phyloP scores from a whole-genome alignment of 352 stramenopile genomes.

The Bremia lactucae region DNA sequence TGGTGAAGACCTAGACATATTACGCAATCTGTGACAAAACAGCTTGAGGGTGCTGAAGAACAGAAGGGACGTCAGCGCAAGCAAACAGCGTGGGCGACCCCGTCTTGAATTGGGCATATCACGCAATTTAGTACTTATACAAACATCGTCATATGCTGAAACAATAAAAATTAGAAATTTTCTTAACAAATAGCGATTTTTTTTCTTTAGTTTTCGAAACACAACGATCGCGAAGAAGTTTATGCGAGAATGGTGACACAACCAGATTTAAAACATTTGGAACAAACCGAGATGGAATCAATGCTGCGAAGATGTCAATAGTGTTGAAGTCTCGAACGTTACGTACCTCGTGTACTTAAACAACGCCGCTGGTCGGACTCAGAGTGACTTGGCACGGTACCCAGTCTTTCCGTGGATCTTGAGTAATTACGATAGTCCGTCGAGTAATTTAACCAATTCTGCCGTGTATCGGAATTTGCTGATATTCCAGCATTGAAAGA shows the following conservation, averaged over 20 bases:
- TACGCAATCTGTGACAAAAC: too few relatives aligned
- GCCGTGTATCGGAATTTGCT: slow-evolving; percentile 87
- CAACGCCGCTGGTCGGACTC: slow-evolving; percentile 71
- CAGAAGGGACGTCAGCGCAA: slow-evolving; percentile 75
- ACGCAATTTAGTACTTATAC: slow-evolving; percentile 74
- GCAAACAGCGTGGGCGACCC: slow-evolving; percentile 88
- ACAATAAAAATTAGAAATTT: slow-evolving; percentile 82
- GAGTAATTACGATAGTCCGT: slow-evolving; percentile 74
- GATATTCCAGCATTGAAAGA: too few relatives aligned
- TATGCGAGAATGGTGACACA: slow-evolving; percentile 81
- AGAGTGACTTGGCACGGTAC: slow-evolving; percentile 91
- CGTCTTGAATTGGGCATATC: slow-evolving; percentile 77
- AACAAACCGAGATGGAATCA: slow-evolving; percentile 51
- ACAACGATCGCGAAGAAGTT: slow-evolving; percentile 65
- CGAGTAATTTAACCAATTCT: slow-evolving; percentile 77
- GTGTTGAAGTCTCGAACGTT: slow-evolving; percentile 91
- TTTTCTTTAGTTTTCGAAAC: slow-evolving; percentile 74
- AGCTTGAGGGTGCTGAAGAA: too few relatives aligned
- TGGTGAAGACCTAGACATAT: too few relatives aligned
- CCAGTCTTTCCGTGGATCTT: slow-evolving; percentile 97
- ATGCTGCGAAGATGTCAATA: slow-evolving; percentile 81
- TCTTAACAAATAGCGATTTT: slow-evolving; percentile 54
- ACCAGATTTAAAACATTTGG: slow-evolving; percentile 45
- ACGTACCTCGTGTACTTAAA: slow-evolving; percentile 87
- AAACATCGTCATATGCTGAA: slow-evolving; percentile 87